A percentile compares a stretch with the other conserved stretches of the same genome.
Conservation (phyloP, 2,329 filamentous ascomycete genomes). For the Botrytis aclada region DNA sequence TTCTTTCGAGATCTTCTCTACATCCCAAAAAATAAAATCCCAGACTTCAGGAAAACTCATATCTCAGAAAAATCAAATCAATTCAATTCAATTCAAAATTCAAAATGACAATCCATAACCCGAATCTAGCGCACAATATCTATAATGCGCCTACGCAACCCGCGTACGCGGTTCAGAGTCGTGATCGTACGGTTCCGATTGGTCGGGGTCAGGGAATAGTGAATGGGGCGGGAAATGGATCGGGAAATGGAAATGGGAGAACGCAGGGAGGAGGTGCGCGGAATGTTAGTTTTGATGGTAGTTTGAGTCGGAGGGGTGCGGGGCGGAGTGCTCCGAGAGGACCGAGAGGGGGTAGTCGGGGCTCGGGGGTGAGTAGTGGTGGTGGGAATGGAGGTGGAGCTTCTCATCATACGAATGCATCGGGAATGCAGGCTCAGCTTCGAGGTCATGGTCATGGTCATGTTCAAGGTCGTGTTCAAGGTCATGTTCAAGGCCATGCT, state of each 20-base stretch:
- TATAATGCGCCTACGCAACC: neutral
- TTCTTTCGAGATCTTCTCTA: neutral
- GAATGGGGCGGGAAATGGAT: neutral
- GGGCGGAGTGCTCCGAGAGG: neutral
- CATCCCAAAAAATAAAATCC: neutral
- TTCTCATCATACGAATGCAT: neutral
- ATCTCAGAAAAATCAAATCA: neutral
- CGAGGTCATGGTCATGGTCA: too few relatives aligned
- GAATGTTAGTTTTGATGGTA: neutral
- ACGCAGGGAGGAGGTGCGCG: neutral
- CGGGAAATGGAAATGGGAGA: too few relatives aligned
- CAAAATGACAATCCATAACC: neutral
- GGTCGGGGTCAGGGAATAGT: rapidly evolving
- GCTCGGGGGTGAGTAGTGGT: too few relatives aligned
- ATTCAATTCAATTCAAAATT: too few relatives aligned
- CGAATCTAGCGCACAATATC: neutral
- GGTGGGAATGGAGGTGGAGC: neutral
- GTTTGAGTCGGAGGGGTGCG: neutral
- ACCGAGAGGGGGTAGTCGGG: neutral
- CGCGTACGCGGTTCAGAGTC: neutral
- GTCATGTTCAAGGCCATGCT: too few relatives aligned
- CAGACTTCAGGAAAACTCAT: neutral
- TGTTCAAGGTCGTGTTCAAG: too few relatives aligned
- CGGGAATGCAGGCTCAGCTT: neutral
- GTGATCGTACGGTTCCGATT: neutral